Percentiles rank a stretch among this genome's conserved stretches.
Evolutionary conservation across 148 eudicot genomes (phyloP).

Genomic region (Silene latifolia): DNA sequence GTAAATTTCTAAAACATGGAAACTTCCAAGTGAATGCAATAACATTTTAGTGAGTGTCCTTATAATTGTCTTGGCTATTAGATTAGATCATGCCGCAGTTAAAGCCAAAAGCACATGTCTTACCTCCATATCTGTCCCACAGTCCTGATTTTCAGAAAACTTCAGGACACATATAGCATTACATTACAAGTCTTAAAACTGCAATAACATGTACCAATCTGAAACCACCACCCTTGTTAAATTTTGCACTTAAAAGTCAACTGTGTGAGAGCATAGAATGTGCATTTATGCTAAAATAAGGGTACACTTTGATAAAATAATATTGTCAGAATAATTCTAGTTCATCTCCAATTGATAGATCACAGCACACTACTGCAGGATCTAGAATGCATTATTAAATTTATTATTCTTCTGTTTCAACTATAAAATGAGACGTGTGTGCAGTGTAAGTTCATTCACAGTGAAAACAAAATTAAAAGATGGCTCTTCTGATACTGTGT

Average conservation of each 20-base stretch:
- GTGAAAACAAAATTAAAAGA: neutral
- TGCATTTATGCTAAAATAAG: conserved; percentile 11
- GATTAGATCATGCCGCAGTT: neutral
- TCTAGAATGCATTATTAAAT: conserved; percentile 1
- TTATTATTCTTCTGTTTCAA: neutral
- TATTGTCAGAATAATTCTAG: neutral
- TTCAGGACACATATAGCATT: neutral
- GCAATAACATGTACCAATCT: neutral
- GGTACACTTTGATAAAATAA: neutral
- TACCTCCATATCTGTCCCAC: neutral
- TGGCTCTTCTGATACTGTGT: conserved; percentile 12
- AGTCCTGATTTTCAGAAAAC: conserved; percentile 1
- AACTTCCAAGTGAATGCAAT: neutral
- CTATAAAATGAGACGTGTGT: conserved; percentile 7
- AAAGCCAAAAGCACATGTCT: neutral
- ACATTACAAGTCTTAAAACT: neutral
- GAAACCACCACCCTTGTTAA: neutral
- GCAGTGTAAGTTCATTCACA: neutral
- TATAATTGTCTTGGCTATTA: neutral
- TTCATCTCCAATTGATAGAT: neutral
- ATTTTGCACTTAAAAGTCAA: neutral
- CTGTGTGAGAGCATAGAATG: conserved; percentile 10
- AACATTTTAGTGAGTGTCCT: neutral
- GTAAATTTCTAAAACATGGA: neutral
- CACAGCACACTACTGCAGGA: conserved; percentile 4